These are phyloP conservation scores for Cercospora citrullina DNA, from an alignment of 2,329 filamentous ascomycete species.

Conservation along the genomic window DNA sequence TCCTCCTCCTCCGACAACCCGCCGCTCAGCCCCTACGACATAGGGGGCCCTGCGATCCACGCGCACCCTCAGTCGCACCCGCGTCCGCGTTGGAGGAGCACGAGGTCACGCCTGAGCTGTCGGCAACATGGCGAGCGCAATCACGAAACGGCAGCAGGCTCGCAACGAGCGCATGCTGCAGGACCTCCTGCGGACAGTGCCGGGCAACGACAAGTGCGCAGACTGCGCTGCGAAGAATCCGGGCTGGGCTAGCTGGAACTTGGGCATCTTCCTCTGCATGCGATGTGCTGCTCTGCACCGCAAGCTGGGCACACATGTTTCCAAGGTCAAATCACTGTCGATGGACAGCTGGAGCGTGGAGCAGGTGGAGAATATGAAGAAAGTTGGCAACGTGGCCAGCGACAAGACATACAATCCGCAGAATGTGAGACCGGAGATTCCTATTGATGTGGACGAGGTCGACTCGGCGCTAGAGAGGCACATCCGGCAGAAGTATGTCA, in stretches of 20 bases:
- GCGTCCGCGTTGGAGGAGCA: slow-evolving; percentile 9
- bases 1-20: neutral
- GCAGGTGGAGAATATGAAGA: slow-evolving; percentile 98
- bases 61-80: slow-evolving; percentile 9
- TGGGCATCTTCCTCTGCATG: slow-evolving; percentile 97
- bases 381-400: slow-evolving; percentile 79
- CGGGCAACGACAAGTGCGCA: slow-evolving; percentile 90
- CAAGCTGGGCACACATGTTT: slow-evolving; percentile 95
- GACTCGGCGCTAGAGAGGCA: slow-evolving; percentile 94
- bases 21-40: neutral
- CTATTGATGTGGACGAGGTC: slow-evolving; percentile 86
- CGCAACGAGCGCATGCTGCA: slow-evolving; percentile 92
- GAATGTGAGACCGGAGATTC: slow-evolving; percentile 78
- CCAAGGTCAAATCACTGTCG: slow-evolving; percentile 96
- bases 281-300: slow-evolving; percentile 93
- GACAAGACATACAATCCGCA: slow-evolving; percentile 89
- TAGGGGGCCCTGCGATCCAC: neutral
- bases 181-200: slow-evolving; percentile 78
- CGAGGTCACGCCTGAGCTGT: neutral
- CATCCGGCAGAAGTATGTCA: slow-evolving; percentile 91
- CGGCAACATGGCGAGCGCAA: slow-evolving; percentile 64
- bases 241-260: slow-evolving; percentile 98
- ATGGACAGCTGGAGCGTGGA: slow-evolving; percentile 98
- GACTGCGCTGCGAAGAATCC: slow-evolving; percentile 91
- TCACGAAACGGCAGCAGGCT: slow-evolving; percentile 96